Base-by-base conservation (phyloP, 2,329 filamentous ascomycete genomes). In the Venturia carpophila region DNA sequence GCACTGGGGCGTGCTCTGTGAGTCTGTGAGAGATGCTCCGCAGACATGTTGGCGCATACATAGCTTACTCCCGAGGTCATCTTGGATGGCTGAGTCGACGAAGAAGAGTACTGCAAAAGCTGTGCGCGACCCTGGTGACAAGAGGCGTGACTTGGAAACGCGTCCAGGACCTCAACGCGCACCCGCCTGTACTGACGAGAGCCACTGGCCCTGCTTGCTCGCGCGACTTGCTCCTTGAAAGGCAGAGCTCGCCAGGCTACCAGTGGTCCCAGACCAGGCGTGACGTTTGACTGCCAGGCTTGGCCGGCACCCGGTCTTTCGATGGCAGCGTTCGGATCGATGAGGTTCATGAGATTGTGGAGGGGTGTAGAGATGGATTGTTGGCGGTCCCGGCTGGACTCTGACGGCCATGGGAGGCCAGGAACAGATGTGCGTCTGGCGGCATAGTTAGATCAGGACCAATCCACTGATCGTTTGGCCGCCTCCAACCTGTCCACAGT, bases 11-110 rank as follows among this genome's bases (percentile, higher is more conserved):
- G 30, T 34, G 27, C 1, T 58, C 27, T 55, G 49, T 58, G 52
- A 58, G 52, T 58, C 27, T 55, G 49, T 58, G 52, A 58, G 52
- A n/a, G 19, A 58, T 37, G 5, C 30, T 27, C 52, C 30, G 52
- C 19, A 58, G 19, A 10, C 30, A 30, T 37, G 52, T 58, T 9
- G 45, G n/a, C n/a, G 45, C n/a, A 9, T 47, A 47, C 5, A n/a
- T n/a, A n/a, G n/a, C n/a, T n/a, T n/a, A n/a, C n/a, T n/a, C n/a
- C n/a, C n/a, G n/a, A 5, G 6, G 1, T 5, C 42, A 45, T 45
- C 17, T n/a, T 34, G 30, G 30, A 34, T 34, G 6, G 30, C 30
- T 34, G 30, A 34, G 30, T 34, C 30, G 30, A n/a, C n/a, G n/a
- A n/a, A n/a, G 24, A 56, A 56, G 13, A 56, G 27, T 11, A 56